Conservation (phyloP, 768 basidiomycete genomes). For the Xerocomus spinulosus region DNA sequence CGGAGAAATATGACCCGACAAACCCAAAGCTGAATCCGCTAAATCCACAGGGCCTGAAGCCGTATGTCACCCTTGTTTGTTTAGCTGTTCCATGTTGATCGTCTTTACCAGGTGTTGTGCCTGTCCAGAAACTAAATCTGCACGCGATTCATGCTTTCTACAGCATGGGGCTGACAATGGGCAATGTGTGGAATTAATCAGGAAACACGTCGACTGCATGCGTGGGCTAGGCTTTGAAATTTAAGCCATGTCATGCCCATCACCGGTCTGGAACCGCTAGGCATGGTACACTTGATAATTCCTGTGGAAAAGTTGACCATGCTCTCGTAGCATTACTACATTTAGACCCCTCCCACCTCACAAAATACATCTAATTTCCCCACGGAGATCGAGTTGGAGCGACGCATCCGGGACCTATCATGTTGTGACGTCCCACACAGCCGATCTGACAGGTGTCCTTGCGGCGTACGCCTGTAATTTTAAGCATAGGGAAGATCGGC, state of each 20-base stretch:
- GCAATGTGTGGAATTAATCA: constrained; percentile 77
- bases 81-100: not conserved
- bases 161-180: constrained; percentile 60
- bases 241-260: constrained; percentile 26
- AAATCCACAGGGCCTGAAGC: constrained; percentile 93
- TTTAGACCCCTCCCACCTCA: constrained; percentile 9
- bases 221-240: constrained; percentile 82
- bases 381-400: not conserved
- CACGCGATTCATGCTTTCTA: constrained; percentile 94
- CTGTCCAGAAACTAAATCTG: constrained; percentile 88
- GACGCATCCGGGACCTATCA: not conserved
- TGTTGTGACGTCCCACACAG: not conserved
- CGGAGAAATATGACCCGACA: constrained; percentile 61
- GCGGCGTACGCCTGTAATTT: not conserved
- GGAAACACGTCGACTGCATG: constrained; percentile 89
- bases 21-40: constrained; percentile 81
- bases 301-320: constrained; percentile 1
- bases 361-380: not conserved
- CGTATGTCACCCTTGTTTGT: constrained; percentile 48
- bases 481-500: not conserved
- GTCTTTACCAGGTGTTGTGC: constrained; percentile 75
- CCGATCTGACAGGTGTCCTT: not conserved
- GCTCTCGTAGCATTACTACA: not conserved
- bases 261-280: not conserved
- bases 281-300: not conserved